phyloP scores from a whole-genome alignment of 2,329 filamentous ascomycete species.

The Dactylellina parvicollis region DNA sequence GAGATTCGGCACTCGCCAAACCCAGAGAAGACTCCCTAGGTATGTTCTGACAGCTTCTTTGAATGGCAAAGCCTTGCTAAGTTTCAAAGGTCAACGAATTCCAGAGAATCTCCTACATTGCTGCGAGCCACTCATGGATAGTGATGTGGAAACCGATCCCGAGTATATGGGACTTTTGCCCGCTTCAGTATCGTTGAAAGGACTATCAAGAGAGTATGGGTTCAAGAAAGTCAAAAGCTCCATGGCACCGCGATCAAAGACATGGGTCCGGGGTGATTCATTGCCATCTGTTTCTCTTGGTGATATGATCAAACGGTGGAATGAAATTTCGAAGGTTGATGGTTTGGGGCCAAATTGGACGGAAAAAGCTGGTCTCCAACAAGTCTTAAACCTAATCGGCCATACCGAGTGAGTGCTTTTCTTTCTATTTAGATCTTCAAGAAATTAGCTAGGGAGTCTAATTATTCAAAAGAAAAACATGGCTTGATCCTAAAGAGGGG shows the following conservation, averaged over 20 bases:
- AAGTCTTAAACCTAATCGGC: no score
- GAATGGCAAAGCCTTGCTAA: background rate
- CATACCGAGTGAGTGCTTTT: no score
- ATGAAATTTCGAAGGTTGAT: no score
- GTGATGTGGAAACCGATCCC: background rate
- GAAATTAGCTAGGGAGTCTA: background rate
- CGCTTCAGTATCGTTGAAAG: conserved; percentile 5
- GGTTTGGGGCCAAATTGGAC: no score
- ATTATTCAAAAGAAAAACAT: background rate
- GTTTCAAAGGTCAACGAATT: background rate
- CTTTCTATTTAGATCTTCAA: no score
- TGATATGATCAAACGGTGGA: no score
- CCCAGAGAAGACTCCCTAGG: no score
- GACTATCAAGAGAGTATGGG: conserved; percentile 6
- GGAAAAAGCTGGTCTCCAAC: no score
- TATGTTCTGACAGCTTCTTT: background rate
- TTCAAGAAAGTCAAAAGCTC: background rate
- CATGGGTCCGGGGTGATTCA: no score
- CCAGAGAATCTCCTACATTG: conserved; percentile 1
- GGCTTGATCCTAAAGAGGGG: conserved; percentile 4
- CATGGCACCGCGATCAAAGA: no score
- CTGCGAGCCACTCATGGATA: conserved; percentile 1
- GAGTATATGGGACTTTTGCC: background rate
- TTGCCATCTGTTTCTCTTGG: no score
- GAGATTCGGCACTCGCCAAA: background rate